Evolutionary conservation across 805 yeast genomes (phyloP).

Genomic region (Helenozyma baotianmanensis): DNA sequence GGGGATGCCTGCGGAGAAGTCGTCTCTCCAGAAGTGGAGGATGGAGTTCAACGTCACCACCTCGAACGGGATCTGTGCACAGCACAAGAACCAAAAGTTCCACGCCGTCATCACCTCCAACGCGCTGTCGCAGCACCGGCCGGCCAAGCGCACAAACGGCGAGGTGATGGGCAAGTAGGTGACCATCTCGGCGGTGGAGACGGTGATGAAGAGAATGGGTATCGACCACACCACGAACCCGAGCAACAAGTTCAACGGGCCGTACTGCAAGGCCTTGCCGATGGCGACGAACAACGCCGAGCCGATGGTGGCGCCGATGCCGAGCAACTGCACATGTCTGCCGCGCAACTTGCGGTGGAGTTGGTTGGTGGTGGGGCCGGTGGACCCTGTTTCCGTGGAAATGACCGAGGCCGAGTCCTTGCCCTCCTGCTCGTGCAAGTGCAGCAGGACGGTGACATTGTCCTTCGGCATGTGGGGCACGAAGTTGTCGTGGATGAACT

Average conservation of each 20-base stretch:
- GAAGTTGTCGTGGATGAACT: conserved; percentile 12
- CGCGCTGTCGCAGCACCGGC: conserved; percentile 72
- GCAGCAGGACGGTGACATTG: neutral
- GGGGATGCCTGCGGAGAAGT: conserved; percentile 67
- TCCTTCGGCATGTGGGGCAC: conserved; percentile 12
- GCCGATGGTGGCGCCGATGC: conserved; percentile 80
- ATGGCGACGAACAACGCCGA: conserved; percentile 74
- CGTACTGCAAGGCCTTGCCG: conserved; percentile 58
- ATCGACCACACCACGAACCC: conserved; percentile 67
- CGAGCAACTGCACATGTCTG: conserved; percentile 74
- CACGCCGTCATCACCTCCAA: conserved; percentile 73
- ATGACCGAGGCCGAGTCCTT: conserved; percentile 1
- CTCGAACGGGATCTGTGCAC: conserved; percentile 78
- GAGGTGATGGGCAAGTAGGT: conserved; percentile 72
- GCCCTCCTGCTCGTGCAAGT: neutral
- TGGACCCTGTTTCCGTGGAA: conserved; percentile 7
- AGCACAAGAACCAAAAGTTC: conserved; percentile 74
- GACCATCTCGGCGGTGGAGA: conserved; percentile 75
- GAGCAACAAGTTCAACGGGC: conserved; percentile 64
- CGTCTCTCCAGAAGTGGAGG: conserved; percentile 77
- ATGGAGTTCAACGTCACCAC: conserved; percentile 76
- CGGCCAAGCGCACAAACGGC: conserved; percentile 71
- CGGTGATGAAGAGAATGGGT: conserved; percentile 62
- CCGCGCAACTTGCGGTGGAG: conserved; percentile 48
- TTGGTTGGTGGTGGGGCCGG: conserved; percentile 9